phyloP scores from a whole-genome alignment of 345 rosid species.

The Euclidium syriacum region DNA sequence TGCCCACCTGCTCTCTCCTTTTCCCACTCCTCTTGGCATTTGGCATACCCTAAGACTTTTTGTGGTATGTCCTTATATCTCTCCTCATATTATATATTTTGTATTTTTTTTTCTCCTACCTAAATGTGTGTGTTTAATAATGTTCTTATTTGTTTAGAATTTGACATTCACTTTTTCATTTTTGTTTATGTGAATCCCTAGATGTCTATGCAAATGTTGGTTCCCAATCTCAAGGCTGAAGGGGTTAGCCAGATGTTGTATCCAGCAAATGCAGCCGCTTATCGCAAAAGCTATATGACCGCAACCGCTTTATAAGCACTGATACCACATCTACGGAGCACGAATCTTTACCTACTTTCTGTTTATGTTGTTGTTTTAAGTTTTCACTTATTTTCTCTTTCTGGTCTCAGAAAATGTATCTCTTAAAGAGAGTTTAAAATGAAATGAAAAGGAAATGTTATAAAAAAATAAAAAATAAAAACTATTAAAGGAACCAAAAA shows the following conservation, averaged over 20 bases:
- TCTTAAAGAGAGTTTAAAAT: no score
- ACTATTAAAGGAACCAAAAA: no score
- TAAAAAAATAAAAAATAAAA: no score
- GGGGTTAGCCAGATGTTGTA: constrained; percentile 46
- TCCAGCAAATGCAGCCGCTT: constrained; percentile 27
- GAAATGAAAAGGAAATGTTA: no score
- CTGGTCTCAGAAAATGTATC: no score
- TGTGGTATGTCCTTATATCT: constrained; percentile 13
- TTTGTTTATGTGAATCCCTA: not conserved
- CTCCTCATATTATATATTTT: not conserved
- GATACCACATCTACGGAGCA: not conserved
- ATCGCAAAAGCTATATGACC: constrained; percentile 25
- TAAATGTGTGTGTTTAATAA: not conserved
- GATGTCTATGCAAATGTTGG: constrained; percentile 36
- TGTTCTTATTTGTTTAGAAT: not conserved
- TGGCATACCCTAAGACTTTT: constrained; percentile 31
- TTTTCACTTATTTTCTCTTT: no score
- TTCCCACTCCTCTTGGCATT: constrained; percentile 31
- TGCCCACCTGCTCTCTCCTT: constrained; percentile 28
- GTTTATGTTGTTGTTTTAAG: no score
- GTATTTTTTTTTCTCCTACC: not conserved
- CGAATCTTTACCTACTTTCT: no score
- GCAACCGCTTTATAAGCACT: constrained; percentile 5
- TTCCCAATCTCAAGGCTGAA: constrained; percentile 40
- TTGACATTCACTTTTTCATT: not conserved